Conservation (phyloP, 1,284 basidiomycete species). For the Sporisorium scitamineum region DNA sequence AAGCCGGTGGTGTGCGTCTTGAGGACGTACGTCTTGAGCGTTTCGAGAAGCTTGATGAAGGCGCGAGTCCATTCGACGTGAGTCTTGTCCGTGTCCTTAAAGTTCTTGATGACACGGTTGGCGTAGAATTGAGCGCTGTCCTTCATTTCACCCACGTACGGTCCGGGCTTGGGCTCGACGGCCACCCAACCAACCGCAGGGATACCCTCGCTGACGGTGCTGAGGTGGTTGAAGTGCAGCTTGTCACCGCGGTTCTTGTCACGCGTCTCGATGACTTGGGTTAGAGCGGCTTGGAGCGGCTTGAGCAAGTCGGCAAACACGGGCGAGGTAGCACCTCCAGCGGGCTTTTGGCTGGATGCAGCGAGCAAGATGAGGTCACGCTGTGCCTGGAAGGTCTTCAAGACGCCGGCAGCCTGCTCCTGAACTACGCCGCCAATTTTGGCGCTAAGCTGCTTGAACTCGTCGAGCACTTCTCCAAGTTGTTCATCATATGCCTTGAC, state of each 20-base stretch:
- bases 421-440: slow-evolving; percentile 80
- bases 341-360: slow-evolving; percentile 78
- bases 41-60: slow-evolving; percentile 80
- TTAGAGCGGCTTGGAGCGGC: slow-evolving; percentile 81
- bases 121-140: slow-evolving; percentile 90
- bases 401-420: slow-evolving; percentile 76
- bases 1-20: slow-evolving; percentile 90
- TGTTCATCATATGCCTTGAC: slow-evolving; percentile 81
- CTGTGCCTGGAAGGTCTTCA: slow-evolving; percentile 79
- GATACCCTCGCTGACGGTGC: slow-evolving; percentile 83
- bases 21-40: slow-evolving; percentile 84
- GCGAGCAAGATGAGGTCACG: slow-evolving; percentile 79
- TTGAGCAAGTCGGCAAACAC: slow-evolving; percentile 76
- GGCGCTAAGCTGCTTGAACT: slow-evolving; percentile 81
- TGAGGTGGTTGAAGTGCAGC: slow-evolving; percentile 85
- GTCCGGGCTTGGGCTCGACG: slow-evolving; percentile 82
- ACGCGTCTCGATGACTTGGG: slow-evolving; percentile 81
- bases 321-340: slow-evolving; percentile 75
- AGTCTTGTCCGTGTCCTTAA: slow-evolving; percentile 84
- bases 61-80: slow-evolving; percentile 89
- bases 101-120: slow-evolving; percentile 91
- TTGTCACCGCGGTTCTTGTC: slow-evolving; percentile 84
- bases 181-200: slow-evolving; percentile 92
- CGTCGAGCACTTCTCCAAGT: slow-evolving; percentile 79
- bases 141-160: slow-evolving; percentile 85